phyloP scores from a whole-genome alignment of 441 rosid species.

The Melastoma candidum region DNA sequence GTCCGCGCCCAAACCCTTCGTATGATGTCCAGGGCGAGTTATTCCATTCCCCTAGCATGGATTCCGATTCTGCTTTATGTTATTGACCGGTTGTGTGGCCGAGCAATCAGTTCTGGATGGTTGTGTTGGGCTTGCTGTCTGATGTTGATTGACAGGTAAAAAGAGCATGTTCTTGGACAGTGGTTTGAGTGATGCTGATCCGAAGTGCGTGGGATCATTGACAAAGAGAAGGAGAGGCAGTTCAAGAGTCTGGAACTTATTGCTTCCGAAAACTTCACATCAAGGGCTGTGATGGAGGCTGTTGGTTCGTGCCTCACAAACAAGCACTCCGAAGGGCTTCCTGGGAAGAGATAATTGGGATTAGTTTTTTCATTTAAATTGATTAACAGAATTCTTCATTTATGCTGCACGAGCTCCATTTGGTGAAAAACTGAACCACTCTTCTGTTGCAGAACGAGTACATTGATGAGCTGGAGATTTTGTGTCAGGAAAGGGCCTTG shows the following conservation, averaged over 20 bases:
- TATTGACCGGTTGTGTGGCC: no score
- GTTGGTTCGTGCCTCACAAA: slow-evolving; percentile 92
- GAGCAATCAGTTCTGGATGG: no score
- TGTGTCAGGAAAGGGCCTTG: slow-evolving; percentile 76
- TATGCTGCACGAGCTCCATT: not conserved
- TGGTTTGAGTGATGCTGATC: slow-evolving; percentile 61
- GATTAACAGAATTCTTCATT: no score
- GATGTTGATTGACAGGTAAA: slow-evolving; percentile 23
- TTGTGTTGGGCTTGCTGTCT: no score
- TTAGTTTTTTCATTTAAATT: not conserved
- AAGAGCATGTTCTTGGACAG: slow-evolving; percentile 37
- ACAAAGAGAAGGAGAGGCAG: slow-evolving; percentile 74
- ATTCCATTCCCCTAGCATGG: no score
- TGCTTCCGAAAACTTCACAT: slow-evolving; percentile 81
- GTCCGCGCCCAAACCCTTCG: no score
- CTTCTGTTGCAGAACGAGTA: slow-evolving; percentile 46
- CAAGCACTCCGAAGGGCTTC: slow-evolving; percentile 91
- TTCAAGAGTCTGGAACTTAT: slow-evolving; percentile 80
- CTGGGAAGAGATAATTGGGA: slow-evolving; percentile 67
- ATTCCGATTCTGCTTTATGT: no score
- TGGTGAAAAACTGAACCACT: slow-evolving; percentile 4
- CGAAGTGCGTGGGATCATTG: slow-evolving; percentile 57
- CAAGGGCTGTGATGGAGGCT: slow-evolving; percentile 90
- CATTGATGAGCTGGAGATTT: slow-evolving; percentile 81
- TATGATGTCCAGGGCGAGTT: no score